phyloP scores from a whole-genome alignment of 1,284 basidiomycete genomes.

The Afroboletus lepidellus region DNA sequence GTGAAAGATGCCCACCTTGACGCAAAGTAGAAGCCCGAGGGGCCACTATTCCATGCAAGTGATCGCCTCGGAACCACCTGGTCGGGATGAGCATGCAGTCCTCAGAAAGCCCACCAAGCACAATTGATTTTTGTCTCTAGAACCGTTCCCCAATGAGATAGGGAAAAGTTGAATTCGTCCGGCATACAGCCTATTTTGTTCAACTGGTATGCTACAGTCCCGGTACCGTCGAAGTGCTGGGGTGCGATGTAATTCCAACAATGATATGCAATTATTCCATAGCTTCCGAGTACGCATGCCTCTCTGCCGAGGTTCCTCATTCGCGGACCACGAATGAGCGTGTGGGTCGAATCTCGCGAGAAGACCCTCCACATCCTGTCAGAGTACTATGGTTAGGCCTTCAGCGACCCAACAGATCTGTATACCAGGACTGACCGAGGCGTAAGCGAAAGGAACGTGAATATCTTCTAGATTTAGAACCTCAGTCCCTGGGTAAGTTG shows the following conservation, averaged over 20 bases:
- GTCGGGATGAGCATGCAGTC: background rate
- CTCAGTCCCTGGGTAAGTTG: too few species aligned
- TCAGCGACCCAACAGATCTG: too few species aligned
- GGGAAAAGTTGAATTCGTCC: conserved; percentile 9
- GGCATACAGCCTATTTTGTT: background rate
- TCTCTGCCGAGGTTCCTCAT: background rate
- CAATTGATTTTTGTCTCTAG: conserved; percentile 5
- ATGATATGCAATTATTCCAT: conserved; percentile 7
- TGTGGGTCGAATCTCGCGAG: conserved; percentile 2
- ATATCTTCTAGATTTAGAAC: too few species aligned
- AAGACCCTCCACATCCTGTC: conserved; percentile 5
- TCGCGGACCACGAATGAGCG: background rate
- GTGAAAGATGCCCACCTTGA: background rate
- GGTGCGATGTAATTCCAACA: conserved; percentile 16
- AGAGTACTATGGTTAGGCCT: background rate
- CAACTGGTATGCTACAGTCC: conserved; percentile 6
- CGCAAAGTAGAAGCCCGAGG: conserved; percentile 1
- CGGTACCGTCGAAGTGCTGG: conserved; percentile 2
- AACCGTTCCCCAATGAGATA: conserved; percentile 2
- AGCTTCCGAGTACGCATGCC: background rate
- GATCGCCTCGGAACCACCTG: conserved; percentile 9
- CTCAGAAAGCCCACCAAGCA: conserved; percentile 1
- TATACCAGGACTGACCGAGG: too few species aligned
- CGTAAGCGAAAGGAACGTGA: too few species aligned
- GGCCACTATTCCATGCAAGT: conserved; percentile 10